A percentile compares a stretch with the other conserved stretches of the same genome.
Evolutionary conservation across 2,329 filamentous ascomycete species (phyloP).

Genomic region (Rhynchosporium agropyri): DNA sequence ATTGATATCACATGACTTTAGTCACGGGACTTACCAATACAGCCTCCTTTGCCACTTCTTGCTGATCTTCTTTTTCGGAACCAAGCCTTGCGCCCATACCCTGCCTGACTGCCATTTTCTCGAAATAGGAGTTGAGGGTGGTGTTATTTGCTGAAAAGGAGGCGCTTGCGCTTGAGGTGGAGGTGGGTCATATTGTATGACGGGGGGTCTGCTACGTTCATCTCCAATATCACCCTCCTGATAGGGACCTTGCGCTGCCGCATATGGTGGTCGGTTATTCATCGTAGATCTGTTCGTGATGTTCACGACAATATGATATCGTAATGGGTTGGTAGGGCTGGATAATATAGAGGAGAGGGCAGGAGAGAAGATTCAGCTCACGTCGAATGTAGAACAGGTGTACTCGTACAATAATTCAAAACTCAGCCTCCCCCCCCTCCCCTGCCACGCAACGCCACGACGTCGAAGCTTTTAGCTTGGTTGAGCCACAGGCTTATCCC

Average conservation of each 20-base stretch:
- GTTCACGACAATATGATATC: too few species aligned
- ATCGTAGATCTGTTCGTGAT: background rate
- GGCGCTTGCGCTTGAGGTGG: slow-evolving; percentile 3
- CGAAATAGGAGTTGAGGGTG: background rate
- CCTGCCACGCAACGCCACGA: background rate
- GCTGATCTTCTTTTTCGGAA: slow-evolving; percentile 18
- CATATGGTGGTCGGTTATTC: background rate
- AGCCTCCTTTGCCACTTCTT: slow-evolving; percentile 28
- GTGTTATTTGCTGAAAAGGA: slow-evolving; percentile 2
- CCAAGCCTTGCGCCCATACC: background rate
- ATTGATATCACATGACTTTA: background rate
- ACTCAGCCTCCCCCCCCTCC: background rate
- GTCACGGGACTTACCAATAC: slow-evolving; percentile 24
- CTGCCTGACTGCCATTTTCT: slow-evolving; percentile 1
- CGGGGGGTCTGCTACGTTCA: slow-evolving; percentile 1
- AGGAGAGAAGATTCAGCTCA: background rate
- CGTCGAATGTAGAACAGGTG: background rate
- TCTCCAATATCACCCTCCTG: background rate
- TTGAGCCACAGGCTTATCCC: background rate
- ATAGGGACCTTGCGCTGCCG: background rate
- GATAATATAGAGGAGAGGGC: background rate
- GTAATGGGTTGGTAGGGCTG: background rate
- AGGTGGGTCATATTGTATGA: slow-evolving; percentile 6
- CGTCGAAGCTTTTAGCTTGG: background rate
- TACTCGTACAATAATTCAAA: background rate